These are phyloP conservation scores for Coniosporium apollinis DNA, from an alignment of 495 filamentous ascomycete genomes.

Conservation along the genomic window DNA sequence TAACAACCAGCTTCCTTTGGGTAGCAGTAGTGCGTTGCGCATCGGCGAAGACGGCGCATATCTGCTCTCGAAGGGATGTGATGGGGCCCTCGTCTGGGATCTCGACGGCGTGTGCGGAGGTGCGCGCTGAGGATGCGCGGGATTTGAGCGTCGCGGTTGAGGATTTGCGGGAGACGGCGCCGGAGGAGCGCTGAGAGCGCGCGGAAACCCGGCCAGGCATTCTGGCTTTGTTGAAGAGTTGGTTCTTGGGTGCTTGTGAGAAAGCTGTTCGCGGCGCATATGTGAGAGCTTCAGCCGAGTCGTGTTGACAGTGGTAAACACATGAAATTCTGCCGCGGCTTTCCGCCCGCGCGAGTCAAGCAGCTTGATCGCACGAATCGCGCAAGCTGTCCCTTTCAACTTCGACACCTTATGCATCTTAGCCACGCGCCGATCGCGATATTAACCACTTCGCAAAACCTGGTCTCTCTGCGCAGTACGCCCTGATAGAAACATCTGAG, in stretches of 20 bases:
- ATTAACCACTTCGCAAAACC: too few species aligned
- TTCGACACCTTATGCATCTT: too few species aligned
- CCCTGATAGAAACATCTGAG: too few species aligned
- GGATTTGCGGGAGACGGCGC: constrained; percentile 19
- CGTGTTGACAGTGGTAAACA: too few species aligned
- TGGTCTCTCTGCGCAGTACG: too few species aligned
- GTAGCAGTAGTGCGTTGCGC: constrained; percentile 68
- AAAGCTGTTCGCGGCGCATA: too few species aligned
- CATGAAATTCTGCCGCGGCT: too few species aligned
- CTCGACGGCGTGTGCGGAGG: constrained; percentile 45
- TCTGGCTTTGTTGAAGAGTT: constrained; percentile 3
- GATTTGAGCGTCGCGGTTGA: constrained; percentile 18
- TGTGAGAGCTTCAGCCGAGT: too few species aligned
- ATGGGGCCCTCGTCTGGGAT: constrained; percentile 57
- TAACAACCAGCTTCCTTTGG: neutral
- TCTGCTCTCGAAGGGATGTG: constrained; percentile 54
- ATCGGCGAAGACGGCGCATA: constrained; percentile 68
- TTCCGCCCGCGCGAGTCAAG: too few species aligned
- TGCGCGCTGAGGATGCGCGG: constrained; percentile 29
- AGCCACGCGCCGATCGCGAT: too few species aligned
- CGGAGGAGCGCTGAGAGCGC: constrained; percentile 15
- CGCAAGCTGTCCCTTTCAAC: too few species aligned
- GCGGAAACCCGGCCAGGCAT: constrained; percentile 26
- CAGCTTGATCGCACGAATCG: too few species aligned
- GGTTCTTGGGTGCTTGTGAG: constrained; percentile 5